These are phyloP conservation scores for Mollisia scopiformis DNA, from an alignment of 2,329 filamentous ascomycete genomes.

Conservation along the genomic window DNA sequence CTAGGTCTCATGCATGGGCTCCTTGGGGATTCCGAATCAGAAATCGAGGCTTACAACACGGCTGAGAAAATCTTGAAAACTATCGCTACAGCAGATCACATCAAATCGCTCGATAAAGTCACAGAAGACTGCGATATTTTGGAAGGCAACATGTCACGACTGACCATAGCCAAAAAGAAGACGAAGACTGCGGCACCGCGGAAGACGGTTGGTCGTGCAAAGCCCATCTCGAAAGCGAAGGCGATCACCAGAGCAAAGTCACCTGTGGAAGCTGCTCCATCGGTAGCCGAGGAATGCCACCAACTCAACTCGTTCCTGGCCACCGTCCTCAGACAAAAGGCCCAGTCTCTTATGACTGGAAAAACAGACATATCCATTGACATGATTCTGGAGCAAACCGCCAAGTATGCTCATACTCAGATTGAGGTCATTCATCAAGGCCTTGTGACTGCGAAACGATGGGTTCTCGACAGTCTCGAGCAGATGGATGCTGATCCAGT, in stretches of 20 bases:
- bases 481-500: slow-evolving; percentile 80
- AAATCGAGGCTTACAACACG: slow-evolving; percentile 50
- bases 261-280: slow-evolving; percentile 18
- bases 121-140: slow-evolving; percentile 13
- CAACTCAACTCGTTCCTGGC: slow-evolving; percentile 46
- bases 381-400: slow-evolving; percentile 54
- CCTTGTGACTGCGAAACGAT: slow-evolving; percentile 67
- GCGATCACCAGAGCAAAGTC: slow-evolving; percentile 31
- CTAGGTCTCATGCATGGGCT: slow-evolving; percentile 56
- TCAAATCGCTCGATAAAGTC: slow-evolving; percentile 27
- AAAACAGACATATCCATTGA: slow-evolving; percentile 61
- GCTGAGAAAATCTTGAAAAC: slow-evolving; percentile 48
- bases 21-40: slow-evolving; percentile 49
- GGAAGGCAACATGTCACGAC: slow-evolving; percentile 27
- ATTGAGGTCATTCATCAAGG: slow-evolving; percentile 51
- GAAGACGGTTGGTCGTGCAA: slow-evolving; percentile 27
- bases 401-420: slow-evolving; percentile 46
- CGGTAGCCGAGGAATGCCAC: slow-evolving; percentile 37
- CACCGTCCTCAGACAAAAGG: slow-evolving; percentile 53
- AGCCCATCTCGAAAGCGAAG: slow-evolving; percentile 35
- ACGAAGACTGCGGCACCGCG: slow-evolving; percentile 29
- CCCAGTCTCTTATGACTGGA: slow-evolving; percentile 46
- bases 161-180: slow-evolving; percentile 37
- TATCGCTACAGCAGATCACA: slow-evolving; percentile 44
- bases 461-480: slow-evolving; percentile 69